Conservation (phyloP, 23 red algal genomes). For the Gracilariopsis chorda region DNA sequence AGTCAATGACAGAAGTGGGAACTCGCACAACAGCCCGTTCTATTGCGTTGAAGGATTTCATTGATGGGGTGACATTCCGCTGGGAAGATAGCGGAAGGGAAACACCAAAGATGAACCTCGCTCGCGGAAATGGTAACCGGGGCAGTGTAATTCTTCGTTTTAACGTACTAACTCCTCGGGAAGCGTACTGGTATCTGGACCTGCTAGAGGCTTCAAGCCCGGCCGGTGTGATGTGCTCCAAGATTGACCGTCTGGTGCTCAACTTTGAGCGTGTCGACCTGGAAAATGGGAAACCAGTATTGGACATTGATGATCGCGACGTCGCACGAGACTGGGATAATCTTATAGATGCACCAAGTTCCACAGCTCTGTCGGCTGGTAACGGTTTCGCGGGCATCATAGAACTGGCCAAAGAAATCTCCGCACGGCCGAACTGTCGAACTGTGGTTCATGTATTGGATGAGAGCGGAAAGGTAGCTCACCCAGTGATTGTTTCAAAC, state of each 20-base stretch:
- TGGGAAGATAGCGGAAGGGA: conserved; percentile 39
- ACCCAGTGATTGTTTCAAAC: conserved; percentile 8
- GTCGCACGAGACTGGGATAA: conserved; percentile 30
- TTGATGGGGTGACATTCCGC: conserved; percentile 21
- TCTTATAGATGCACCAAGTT: neutral
- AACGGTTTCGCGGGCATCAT: conserved; percentile 27
- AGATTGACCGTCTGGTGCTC: conserved; percentile 52
- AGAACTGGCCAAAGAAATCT: conserved; percentile 13
- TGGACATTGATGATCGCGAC: conserved; percentile 16
- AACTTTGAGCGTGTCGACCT: conserved; percentile 21
- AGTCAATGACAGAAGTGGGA: neutral
- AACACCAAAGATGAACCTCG: conserved; percentile 23
- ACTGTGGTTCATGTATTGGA: conserved; percentile 45
- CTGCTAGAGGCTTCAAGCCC: conserved; percentile 26
- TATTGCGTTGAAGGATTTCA: conserved; percentile 23
- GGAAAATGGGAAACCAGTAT: neutral
- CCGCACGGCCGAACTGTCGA: conserved; percentile 17
- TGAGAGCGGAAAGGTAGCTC: conserved; percentile 19
- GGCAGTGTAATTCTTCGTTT: conserved; percentile 50
- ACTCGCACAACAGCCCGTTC: neutral
- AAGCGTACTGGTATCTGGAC: conserved; percentile 45
- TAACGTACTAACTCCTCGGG: neutral
- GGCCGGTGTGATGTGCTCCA: conserved; percentile 38
- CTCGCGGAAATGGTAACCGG: conserved; percentile 40
- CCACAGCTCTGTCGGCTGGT: neutral